Percentiles rank a stretch among this genome's conserved stretches.
Evolutionary conservation across 2,329 filamentous ascomycete genomes (phyloP).

Genomic region (Helotiales sp.): DNA sequence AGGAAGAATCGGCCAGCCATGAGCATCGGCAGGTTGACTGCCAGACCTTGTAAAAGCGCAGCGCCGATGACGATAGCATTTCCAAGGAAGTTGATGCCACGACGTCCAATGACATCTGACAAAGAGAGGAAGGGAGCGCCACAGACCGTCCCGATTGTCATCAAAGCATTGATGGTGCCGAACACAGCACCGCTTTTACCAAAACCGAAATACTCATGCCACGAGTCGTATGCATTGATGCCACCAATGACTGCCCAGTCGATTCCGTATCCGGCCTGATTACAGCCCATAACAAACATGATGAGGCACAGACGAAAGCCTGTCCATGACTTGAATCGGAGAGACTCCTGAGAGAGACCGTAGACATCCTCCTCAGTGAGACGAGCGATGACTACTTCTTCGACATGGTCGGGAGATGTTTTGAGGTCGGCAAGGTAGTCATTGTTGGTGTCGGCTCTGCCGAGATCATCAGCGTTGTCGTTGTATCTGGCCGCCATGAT

Average conservation of each 20-base stretch:
- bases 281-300: conserved; percentile 53
- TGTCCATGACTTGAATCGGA: conserved; percentile 48
- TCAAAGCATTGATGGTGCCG: conserved; percentile 51
- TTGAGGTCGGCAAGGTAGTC: conserved; percentile 43
- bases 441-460: conserved; percentile 20
- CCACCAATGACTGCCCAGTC: conserved; percentile 54
- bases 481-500: conserved; percentile 9
- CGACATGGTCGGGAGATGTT: conserved; percentile 45
- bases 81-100: conserved; percentile 54
- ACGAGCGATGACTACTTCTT: conserved; percentile 51
- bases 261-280: conserved; percentile 49
- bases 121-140: conserved; percentile 56
- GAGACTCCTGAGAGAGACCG: conserved; percentile 48
- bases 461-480: neutral
- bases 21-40: conserved; percentile 33
- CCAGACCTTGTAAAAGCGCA: conserved; percentile 41
- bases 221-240: conserved; percentile 33
- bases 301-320: conserved; percentile 49
- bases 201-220: conserved; percentile 53
- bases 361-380: conserved; percentile 54
- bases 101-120: conserved; percentile 56
- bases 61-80: conserved; percentile 52
- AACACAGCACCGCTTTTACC: conserved; percentile 45
- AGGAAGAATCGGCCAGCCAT: conserved; percentile 37
- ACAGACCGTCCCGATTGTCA: conserved; percentile 53